Evolutionary conservation across 768 basidiomycete genomes (phyloP), one percentile per base, ranked within the genome.

Genomic region (Tylopilus plumbeoviolaceoides): DNA sequence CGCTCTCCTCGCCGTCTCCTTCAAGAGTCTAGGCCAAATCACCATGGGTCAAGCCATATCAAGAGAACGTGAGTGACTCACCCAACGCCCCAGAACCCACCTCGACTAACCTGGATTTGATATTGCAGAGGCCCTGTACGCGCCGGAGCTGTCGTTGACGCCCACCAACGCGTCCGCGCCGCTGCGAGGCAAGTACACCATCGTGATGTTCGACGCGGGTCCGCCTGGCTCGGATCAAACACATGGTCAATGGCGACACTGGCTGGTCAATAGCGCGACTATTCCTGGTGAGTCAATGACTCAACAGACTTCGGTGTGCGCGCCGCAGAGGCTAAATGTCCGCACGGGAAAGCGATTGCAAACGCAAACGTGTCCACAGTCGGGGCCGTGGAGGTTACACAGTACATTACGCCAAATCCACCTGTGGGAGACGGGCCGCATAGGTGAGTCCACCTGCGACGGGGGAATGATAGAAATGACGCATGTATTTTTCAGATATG

Each of bases 161-260:
- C 72, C 81, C 11, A 76, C 71, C 45, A 80, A 81, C 67, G 68
- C 75, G 31, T 75, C 80, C 23, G 67, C 72, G 15, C 33, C 66
- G 11, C 66, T 85, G 48, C 65, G 65, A 35, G 79, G 78, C 12
- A 77, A 69, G 39, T 89, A 77, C 70, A 89, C 89, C 23, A 64
- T 91, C 33, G 74, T 80, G 47, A 87, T 93, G 87, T 78, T 83
- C 28, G 90, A 93, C 60, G 86, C 87, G 12, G 83, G 82, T 53
- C 63, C 78, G 21, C 84, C 85, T 35, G 88, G 89, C 36, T 71
- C 78, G 44, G 75, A 85, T 57, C 71, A 81, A 49, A 67, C 75
- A 35, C 69, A 72, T 9, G 84, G 81, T 18, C 82, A 84, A 58
- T 89, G 82, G 46, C 79, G 87, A 49, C 91, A 91, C 72, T 92